A percentile compares a stretch with the other conserved stretches of the same genome.
phyloP scores from a whole-genome alignment of 2,329 filamentous ascomycete genomes.

The Ilyonectria robusta region DNA sequence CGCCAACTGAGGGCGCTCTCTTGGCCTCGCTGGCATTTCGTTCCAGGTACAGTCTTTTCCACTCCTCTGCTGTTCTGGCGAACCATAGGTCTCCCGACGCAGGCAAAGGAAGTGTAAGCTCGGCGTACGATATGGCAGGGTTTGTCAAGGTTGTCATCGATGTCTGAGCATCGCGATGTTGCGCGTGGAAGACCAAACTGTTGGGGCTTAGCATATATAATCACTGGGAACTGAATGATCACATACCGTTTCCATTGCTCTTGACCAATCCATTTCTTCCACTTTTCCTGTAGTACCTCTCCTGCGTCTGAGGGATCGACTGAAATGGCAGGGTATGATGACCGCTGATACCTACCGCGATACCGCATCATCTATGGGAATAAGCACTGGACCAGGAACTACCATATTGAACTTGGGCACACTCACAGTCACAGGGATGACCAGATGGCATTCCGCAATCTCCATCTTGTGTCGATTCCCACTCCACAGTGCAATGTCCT shows the following conservation, averaged over 20 bases:
- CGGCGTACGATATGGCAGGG: slow-evolving; percentile 77
- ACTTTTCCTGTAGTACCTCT: slow-evolving; percentile 72
- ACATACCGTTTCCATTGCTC: slow-evolving; percentile 76
- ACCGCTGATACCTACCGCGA: slow-evolving; percentile 71
- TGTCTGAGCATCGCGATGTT: slow-evolving; percentile 75
- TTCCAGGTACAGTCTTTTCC: slow-evolving; percentile 73
- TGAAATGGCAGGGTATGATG: slow-evolving; percentile 65
- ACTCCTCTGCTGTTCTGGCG: slow-evolving; percentile 73
- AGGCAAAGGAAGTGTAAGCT: slow-evolving; percentile 77
- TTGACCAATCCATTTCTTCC: slow-evolving; percentile 74
- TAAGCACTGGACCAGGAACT: slow-evolving; percentile 32
- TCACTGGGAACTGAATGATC: neutral
- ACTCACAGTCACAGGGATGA: slow-evolving; percentile 62
- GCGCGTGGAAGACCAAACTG: slow-evolving; percentile 75
- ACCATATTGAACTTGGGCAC: neutral
- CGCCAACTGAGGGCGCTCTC: slow-evolving; percentile 66
- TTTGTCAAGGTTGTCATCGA: slow-evolving; percentile 77
- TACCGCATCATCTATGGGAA: slow-evolving; percentile 65
- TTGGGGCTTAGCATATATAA: slow-evolving; percentile 31
- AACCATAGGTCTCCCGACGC: slow-evolving; percentile 75
- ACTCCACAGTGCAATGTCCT: slow-evolving; percentile 68
- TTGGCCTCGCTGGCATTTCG: slow-evolving; percentile 54
- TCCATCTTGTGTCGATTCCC: slow-evolving; percentile 70
- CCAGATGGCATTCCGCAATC: slow-evolving; percentile 66
- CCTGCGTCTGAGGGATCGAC: slow-evolving; percentile 70